Evolutionary conservation across 1,284 basidiomycete genomes (phyloP), one percentile per base, ranked within the genome.

Genomic region (Tremellales sp.): DNA sequence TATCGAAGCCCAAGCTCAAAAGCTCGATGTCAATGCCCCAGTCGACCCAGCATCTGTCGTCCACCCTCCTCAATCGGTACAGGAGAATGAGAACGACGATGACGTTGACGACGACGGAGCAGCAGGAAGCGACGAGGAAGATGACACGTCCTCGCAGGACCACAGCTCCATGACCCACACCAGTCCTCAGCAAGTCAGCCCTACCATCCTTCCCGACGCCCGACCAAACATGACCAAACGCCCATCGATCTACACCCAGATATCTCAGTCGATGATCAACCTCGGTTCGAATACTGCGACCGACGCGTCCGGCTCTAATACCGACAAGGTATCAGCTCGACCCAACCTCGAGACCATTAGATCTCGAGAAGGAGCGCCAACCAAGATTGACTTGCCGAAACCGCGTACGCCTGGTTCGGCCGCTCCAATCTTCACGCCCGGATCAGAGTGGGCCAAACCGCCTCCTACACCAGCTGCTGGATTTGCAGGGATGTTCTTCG

Each of bases 251-350:
- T 84, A 83, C 62, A 78, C 80, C 44, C 83, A 82, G 25, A 78
- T 79, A 0, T 88, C 87, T 25, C 79, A 72, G 43, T 80, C 79
- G 43, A 79, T 82, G 77, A 65, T 80, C 54, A 77, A 82, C 60
- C 68, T 82, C 19, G 54, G 59, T 22, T 52, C 50, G 15, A 43
- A n/a, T 52, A 57, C 33, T 27, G 52, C 29, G 13, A 23, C 4
- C 19, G 13, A n/a, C 36, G 43, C 46, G 42, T 49, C 11, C 51
- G 48, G 47, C 50, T 17, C 33, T 25, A 40, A 25, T 19, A 13
- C 31, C 17, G 29, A 49, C 42, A 4, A 49, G 45, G 21, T 37
- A 21, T 29, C 37, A 3, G 42, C 42, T 6, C 46, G 47, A 44
- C 47, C 64, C 46, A 43, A 50, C 44, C 45, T 62, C n/a, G 45